phyloP scores from a whole-genome alignment of 2,329 filamentous ascomycete species.

The Leptographium procerum region DNA sequence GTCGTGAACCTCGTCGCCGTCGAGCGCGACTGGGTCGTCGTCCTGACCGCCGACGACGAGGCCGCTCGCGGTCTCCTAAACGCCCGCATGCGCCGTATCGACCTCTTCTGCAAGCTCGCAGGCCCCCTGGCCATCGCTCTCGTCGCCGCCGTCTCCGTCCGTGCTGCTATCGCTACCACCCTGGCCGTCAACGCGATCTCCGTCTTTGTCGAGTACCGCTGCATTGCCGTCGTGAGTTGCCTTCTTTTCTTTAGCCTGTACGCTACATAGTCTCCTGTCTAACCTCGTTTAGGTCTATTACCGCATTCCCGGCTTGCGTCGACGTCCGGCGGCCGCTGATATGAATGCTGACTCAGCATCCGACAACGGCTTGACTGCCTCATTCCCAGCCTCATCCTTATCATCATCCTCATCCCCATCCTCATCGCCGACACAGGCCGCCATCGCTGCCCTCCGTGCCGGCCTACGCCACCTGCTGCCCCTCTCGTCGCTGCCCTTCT shows the following conservation, averaged over 20 bases:
- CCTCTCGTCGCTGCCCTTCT: slow-evolving; percentile 25
- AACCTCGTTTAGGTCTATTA: slow-evolving; percentile 14
- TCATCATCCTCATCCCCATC: neutral
- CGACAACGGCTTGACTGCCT: neutral
- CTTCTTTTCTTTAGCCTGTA: neutral
- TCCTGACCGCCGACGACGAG: slow-evolving; percentile 32
- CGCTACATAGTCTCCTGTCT: neutral
- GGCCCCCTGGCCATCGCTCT: slow-evolving; percentile 40
- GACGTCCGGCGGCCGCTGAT: neutral
- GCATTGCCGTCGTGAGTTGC: slow-evolving; percentile 29
- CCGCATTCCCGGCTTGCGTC: slow-evolving; percentile 11
- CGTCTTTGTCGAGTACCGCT: slow-evolving; percentile 31
- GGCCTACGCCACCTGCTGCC: slow-evolving; percentile 13
- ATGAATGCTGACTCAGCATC: neutral
- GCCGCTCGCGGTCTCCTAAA: slow-evolving; percentile 27
- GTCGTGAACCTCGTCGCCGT: slow-evolving; percentile 57
- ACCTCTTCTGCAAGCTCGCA: slow-evolving; percentile 45
- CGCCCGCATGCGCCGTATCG: slow-evolving; percentile 44
- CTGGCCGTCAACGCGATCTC: slow-evolving; percentile 35
- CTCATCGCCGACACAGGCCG: neutral
- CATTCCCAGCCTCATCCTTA: neutral
- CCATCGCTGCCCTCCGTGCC: neutral
- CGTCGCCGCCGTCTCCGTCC: slow-evolving; percentile 32
- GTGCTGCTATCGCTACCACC: slow-evolving; percentile 32
- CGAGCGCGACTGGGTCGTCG: slow-evolving; percentile 58